Base-by-base conservation (phyloP, 305 asterid species). In the Fraxinus floribunda region DNA sequence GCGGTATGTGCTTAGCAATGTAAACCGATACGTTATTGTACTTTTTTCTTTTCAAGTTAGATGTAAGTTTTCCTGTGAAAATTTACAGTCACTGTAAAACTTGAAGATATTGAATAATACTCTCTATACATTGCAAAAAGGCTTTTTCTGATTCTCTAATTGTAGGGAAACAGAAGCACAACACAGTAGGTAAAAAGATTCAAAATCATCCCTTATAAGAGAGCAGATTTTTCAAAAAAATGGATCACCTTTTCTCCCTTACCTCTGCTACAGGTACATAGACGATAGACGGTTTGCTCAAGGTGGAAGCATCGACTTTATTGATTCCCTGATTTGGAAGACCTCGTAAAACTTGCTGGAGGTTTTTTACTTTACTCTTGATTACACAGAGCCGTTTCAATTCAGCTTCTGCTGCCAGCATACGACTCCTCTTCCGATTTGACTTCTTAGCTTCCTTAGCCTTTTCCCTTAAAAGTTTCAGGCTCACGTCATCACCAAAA, bases 191-290 rank as follows among this genome's bases (percentile, higher is more conserved):
- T 32, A 79, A 70, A 57, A 72, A 3, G 79, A 36, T 7, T 35
- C 75, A 83, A 80, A 79, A 79, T 79, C 86, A 82, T 38, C 81
- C 78, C 44, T 52, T 55, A 16, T 4, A 66, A 38, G 76, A 30
- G 35, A 22, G 34, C 26, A 6, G 80, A 80, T 49, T 16, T 4
- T 10, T 10, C 4, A 4, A 29, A 77, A 71, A 71, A 24, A 24
- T 49, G 60, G 60, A 55, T 88, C 91, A 92, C 88, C 88, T 81
- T 78, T 92, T 92, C 87, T 92, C 99, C 89, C 82, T 91, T 34
- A 95, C 86, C 88, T 91, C 91, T 79, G 98, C 98, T 77, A 94
- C 85, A 34, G 99, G 99, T 82, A 95, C 92, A 57, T 84, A 90
- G 72, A 92, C 77, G 79, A 92, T 77, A 78, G 91, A 84, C 22